Base-by-base conservation (phyloP, 176 grass and related monocot species). In the Oryza australiensis region DNA sequence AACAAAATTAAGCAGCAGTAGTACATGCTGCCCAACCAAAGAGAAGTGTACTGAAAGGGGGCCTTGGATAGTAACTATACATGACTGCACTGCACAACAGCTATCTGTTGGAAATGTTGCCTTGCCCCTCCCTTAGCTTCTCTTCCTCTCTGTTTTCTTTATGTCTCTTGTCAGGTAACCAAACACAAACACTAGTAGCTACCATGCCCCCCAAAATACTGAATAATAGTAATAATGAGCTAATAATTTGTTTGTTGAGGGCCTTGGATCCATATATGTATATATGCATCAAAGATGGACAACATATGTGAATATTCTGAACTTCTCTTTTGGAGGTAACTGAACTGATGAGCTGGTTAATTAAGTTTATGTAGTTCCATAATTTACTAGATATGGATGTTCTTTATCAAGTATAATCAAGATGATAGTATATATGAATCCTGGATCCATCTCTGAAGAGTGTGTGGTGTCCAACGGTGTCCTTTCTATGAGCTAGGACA, bases 11-110 rank as follows among this genome's bases (percentile, higher is more conserved):
- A 43, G 62, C 33, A 86, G 3, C 68, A 92, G 86, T 49, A 75
- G 80, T 84, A 90, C 95, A 86, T 90, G 77, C 82, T 79, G 81
- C 76, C 80, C 87, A 87, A 91, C 80, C 87, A 87, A 91, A 85
- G 86, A 84, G 84, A 90, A 83, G 80, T 66, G 87, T 88, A 81
- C 77, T 63, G 65, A 83, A 92, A 89, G 77, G 72, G 81, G 30
- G 75, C 63, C 63, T 75, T 85, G 28, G 91, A 99, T 91, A 90
- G 93, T 86, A 90, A 95, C 93, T 64, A 76, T 93, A 90, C 96
- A 90, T 70, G 86, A 78, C 81, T 24, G n/a, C 22, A 60, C 55
- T 70, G 76, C 73, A 86, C 85, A 84, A 84, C 83, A 91, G 84
- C 76, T 87, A 91, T 81, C 76, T 87, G 83, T 87, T 86, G 85